Evolutionary conservation across 441 rosid species (phyloP).

Genomic region (Iberis amara): DNA sequence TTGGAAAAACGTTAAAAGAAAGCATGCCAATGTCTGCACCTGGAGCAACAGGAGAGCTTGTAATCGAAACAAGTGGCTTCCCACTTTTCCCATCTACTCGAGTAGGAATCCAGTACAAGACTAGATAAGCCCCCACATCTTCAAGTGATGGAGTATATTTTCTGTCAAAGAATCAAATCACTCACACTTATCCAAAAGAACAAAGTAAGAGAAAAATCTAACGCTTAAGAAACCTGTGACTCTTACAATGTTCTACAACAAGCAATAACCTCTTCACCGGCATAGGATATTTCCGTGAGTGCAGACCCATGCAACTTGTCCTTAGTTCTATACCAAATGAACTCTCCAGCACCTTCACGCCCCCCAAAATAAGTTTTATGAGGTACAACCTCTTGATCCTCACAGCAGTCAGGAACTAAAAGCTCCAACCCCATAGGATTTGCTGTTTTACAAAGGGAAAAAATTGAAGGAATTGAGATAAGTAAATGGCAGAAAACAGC

Average conservation of each 20-base stretch:
- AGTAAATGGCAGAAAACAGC: slow-evolving; percentile 7
- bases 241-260: slow-evolving; percentile 75
- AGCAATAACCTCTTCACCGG: slow-evolving; percentile 43
- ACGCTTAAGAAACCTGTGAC: slow-evolving; percentile 15
- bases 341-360: slow-evolving; percentile 77
- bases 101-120: slow-evolving; percentile 75
- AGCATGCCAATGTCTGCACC: slow-evolving; percentile 39
- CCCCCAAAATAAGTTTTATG: slow-evolving; percentile 87
- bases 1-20: slow-evolving; percentile 1
- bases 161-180: slow-evolving; percentile 40
- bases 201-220: slow-evolving; percentile 20
- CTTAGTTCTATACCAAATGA: slow-evolving; percentile 75
- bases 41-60: slow-evolving; percentile 72
- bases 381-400: slow-evolving; percentile 68
- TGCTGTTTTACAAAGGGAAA: slow-evolving; percentile 43
- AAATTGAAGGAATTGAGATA: slow-evolving; percentile 6
- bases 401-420: slow-evolving; percentile 63
- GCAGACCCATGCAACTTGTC: slow-evolving; percentile 56
- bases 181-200: slow-evolving; percentile 14
- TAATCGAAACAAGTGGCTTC: slow-evolving; percentile 67
- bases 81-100: slow-evolving; percentile 87
- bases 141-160: slow-evolving; percentile 72
- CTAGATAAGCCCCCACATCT: slow-evolving; percentile 82
- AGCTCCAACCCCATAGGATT: slow-evolving; percentile 92
- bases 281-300: slow-evolving; percentile 50